phyloP scores from a whole-genome alignment of 371 early-diverging fungal genomes.

The Mucor circinelloides region DNA sequence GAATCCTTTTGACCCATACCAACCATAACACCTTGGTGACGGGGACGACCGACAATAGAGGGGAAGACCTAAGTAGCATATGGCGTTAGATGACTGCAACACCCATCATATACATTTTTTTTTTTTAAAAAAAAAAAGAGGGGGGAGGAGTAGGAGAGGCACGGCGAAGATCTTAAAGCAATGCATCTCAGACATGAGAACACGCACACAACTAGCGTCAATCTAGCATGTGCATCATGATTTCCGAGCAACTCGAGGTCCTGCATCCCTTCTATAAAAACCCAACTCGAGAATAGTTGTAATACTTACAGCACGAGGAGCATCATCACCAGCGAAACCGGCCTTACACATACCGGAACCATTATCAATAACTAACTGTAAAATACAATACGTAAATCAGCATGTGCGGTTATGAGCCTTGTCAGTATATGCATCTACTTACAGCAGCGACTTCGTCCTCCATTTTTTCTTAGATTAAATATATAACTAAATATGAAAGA shows the following conservation, averaged over 20 bases:
- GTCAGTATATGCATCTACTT: slow-evolving; percentile 41
- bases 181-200: background rate
- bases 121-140: too few relatives aligned
- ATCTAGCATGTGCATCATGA: background rate
- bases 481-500: background rate
- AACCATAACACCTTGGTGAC: slow-evolving; percentile 99
- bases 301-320: slow-evolving; percentile 95
- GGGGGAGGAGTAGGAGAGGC: background rate
- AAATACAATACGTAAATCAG: slow-evolving; percentile 10
- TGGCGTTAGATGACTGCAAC: background rate
- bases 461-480: slow-evolving; percentile 42
- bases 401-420: background rate
- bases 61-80: slow-evolving; percentile 83
- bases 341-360: slow-evolving; percentile 99
- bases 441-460: slow-evolving; percentile 88
- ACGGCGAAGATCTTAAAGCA: background rate
- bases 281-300: background rate
- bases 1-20: slow-evolving; percentile 99
- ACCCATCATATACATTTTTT: too few relatives aligned
- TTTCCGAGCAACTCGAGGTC: background rate
- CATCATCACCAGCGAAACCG: slow-evolving; percentile 99
- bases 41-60: slow-evolving; percentile 99
- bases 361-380: slow-evolving; percentile 91
- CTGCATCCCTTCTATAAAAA: background rate
- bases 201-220: background rate